A percentile compares a stretch with the other conserved stretches of the same genome.
These are phyloP conservation scores for Piper longum DNA, from an alignment of 164 flowering plant genomes.

Conservation along the genomic window DNA sequence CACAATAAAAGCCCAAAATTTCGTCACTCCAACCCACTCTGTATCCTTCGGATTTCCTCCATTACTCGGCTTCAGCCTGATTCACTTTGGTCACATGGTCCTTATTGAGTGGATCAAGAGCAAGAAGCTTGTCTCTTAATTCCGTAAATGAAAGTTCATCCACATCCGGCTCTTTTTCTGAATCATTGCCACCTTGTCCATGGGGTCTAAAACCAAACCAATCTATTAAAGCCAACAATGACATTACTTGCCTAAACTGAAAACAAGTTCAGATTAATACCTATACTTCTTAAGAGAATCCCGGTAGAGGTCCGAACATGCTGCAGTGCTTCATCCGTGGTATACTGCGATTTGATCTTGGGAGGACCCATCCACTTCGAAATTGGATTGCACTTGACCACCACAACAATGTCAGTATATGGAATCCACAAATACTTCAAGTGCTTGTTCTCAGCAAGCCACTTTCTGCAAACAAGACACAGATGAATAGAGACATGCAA, in stretches of 20 bases:
- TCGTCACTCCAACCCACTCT: constrained; percentile 99
- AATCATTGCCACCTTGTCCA: neutral
- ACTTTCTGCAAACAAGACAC: constrained; percentile 35
- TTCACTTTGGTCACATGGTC: constrained; percentile 70
- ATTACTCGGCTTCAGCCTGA: constrained; percentile 93
- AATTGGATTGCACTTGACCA: constrained; percentile 86
- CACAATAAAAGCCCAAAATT: constrained; percentile 95
- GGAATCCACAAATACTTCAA: constrained; percentile 91
- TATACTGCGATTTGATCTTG: constrained; percentile 71
- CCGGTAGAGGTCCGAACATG: constrained; percentile 65
- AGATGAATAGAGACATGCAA: neutral
- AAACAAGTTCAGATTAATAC: constrained; percentile 19
- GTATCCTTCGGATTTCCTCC: constrained; percentile 95
- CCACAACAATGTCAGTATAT: constrained; percentile 84
- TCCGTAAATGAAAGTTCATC: constrained; percentile 78
- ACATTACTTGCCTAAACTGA: neutral
- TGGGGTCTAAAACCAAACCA: neutral
- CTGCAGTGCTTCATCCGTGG: constrained; percentile 73
- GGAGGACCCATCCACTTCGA: constrained; percentile 80
- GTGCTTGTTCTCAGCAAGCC: constrained; percentile 87
- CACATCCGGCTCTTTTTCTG: constrained; percentile 29
- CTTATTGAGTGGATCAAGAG: constrained; percentile 84
- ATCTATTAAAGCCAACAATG: neutral
- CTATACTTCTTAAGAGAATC: constrained; percentile 57
- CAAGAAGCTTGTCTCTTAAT: constrained; percentile 84